Evolutionary conservation across 768 basidiomycete species (phyloP).

Genomic region (Termitomyces heimii): DNA sequence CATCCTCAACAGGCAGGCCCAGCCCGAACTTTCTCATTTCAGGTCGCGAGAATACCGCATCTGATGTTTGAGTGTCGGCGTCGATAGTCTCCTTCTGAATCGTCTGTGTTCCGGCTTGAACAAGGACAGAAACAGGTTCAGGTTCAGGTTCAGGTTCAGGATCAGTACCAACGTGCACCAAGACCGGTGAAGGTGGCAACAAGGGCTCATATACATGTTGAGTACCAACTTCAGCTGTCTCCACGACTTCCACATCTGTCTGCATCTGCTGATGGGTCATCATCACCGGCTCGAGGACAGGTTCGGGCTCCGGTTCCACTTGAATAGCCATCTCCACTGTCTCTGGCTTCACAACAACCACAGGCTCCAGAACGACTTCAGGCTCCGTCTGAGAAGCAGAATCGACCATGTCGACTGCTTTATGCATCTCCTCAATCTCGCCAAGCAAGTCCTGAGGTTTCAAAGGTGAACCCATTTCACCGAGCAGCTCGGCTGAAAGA

Average conservation of each 20-base stretch:
- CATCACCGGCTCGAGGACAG: conserved; percentile 18
- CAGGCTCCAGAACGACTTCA: conserved; percentile 21
- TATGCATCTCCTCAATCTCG: conserved; percentile 30
- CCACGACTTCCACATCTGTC: conserved; percentile 33
- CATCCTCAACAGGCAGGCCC: conserved; percentile 4
- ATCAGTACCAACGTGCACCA: conserved; percentile 23
- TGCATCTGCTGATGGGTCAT: conserved; percentile 37
- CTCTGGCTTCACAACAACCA: conserved; percentile 23
- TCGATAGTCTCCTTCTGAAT: conserved; percentile 21
- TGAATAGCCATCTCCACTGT: conserved; percentile 37
- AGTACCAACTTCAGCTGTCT: conserved; percentile 40
- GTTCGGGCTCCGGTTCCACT: conserved; percentile 23
- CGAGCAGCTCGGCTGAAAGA: conserved; percentile 58
- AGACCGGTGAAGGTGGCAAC: conserved; percentile 22
- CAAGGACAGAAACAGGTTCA: conserved; percentile 13
- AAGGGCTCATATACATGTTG: conserved; percentile 36
- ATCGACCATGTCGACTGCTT: conserved; percentile 48
- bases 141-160: conserved; percentile 29
- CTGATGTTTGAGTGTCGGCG: conserved; percentile 21
- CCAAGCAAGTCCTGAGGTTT: conserved; percentile 31
- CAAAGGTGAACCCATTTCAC: conserved; percentile 36
- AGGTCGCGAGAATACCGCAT: conserved; percentile 11
- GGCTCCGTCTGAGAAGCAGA: conserved; percentile 64
- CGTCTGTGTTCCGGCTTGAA: conserved; percentile 33
- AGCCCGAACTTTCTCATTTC: conserved; percentile 13